Conservation (phyloP, 73 alveolate species). For the Paramecium caudatum region DNA sequence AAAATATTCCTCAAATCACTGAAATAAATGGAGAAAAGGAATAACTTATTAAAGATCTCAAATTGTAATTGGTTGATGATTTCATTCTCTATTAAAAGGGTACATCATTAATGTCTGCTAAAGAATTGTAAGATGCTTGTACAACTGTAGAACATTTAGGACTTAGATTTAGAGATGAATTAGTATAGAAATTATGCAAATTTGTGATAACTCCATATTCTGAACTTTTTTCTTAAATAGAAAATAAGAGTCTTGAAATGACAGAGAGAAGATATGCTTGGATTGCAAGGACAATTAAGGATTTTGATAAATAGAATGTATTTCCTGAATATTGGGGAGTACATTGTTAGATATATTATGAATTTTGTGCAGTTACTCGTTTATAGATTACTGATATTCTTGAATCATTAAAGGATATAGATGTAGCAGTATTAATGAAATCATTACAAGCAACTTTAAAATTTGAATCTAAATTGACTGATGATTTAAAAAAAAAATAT, state of each 20-base stretch:
- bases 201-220: slow-evolving; percentile 91
- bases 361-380: slow-evolving; percentile 85
- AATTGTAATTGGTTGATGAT: slow-evolving; percentile 74
- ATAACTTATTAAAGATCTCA: slow-evolving; percentile 63
- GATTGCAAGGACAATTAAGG: slow-evolving; percentile 94
- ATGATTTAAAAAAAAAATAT: slow-evolving; percentile 37
- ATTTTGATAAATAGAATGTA: slow-evolving; percentile 83
- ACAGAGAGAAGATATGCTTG: slow-evolving; percentile 97
- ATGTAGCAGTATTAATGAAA: slow-evolving; percentile 56
- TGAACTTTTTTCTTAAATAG: slow-evolving; percentile 85
- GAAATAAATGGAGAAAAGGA: slow-evolving; percentile 84
- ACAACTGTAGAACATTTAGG: slow-evolving; percentile 77
- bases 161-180: slow-evolving; percentile 70
- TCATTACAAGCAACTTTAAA: slow-evolving; percentile 51
- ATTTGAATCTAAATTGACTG: slow-evolving; percentile 30
- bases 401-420: slow-evolving; percentile 26
- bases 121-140: slow-evolving; percentile 78
- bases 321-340: slow-evolving; percentile 97
- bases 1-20: slow-evolving; percentile 87
- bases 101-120: slow-evolving; percentile 42
- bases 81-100: slow-evolving; percentile 60
- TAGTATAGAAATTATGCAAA: slow-evolving; percentile 87
- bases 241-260: slow-evolving; percentile 88
- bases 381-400: slow-evolving; percentile 19
- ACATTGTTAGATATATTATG: slow-evolving; percentile 92